Percentiles rank a stretch among this genome's conserved stretches.
phyloP scores from a whole-genome alignment of 2,329 filamentous ascomycete genomes.

The Fusarium sacchari region DNA sequence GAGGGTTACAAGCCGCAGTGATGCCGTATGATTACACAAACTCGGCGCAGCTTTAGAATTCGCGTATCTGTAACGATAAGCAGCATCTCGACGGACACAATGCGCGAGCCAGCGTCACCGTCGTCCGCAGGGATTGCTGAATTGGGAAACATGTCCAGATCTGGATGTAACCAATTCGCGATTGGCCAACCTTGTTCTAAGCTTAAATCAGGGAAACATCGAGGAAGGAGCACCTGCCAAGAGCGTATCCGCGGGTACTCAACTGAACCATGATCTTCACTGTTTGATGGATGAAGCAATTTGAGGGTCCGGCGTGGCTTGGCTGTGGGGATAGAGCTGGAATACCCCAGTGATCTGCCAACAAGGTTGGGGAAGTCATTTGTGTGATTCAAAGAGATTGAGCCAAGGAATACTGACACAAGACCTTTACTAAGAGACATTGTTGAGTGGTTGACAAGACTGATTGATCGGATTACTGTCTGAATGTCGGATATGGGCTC shows the following conservation, averaged over 20 bases:
- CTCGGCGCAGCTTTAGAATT: background rate
- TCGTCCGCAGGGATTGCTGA: background rate
- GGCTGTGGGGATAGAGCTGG: background rate
- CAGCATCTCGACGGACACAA: background rate
- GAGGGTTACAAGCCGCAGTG: background rate
- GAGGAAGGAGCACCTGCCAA: background rate
- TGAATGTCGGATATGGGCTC: background rate
- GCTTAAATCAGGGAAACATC: background rate
- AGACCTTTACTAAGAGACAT: background rate
- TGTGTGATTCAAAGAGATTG: background rate
- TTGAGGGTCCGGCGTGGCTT: background rate
- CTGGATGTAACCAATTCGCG: background rate
- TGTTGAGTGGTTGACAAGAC: background rate
- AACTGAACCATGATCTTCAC: background rate
- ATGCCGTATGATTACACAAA: background rate
- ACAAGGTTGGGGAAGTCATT: background rate
- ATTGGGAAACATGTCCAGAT: background rate
- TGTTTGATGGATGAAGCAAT: background rate
- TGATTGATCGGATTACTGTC: background rate
- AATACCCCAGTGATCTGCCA: background rate
- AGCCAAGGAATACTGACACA: background rate
- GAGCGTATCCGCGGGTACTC: background rate
- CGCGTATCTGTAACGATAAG: background rate
- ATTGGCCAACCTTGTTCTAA: constrained; percentile 4
- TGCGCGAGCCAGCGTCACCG: background rate